Conservation (phyloP, 2,329 filamentous ascomycete species). For the Ascochyta fabae region DNA sequence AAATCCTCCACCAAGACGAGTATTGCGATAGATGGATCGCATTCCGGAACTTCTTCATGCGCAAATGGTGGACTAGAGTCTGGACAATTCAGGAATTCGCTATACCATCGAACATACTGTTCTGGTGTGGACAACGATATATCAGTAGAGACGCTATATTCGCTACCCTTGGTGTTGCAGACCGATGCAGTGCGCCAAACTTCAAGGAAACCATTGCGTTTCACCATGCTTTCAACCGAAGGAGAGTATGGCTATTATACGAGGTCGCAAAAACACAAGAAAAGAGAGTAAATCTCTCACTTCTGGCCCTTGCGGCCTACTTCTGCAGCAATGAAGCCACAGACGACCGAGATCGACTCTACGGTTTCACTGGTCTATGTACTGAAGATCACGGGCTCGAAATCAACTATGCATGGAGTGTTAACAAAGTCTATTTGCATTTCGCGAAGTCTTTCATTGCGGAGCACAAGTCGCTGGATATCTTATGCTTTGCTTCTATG, state of each 20-base stretch:
- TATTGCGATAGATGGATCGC: not conserved
- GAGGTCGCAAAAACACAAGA: no score
- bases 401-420: not conserved
- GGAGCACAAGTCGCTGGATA: no score
- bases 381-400: not conserved
- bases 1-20: no score
- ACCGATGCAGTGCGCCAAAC: not conserved
- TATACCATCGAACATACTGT: not conserved
- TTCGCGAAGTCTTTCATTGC: no score
- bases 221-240: not conserved
- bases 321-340: not conserved
- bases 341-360: not conserved
- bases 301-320: not conserved
- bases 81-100: not conserved
- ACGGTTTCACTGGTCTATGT: not conserved
- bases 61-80: not conserved
- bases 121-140: not conserved
- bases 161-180: not conserved
- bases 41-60: not conserved
- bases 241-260: not conserved
- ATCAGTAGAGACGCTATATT: not conserved
- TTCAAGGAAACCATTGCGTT: not conserved
- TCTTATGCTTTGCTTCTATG: not conserved
- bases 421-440: no score
- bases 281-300: not conserved